Conservation (phyloP, 108 stramenopile genomes). For the Poteriospumella lacustris region DNA sequence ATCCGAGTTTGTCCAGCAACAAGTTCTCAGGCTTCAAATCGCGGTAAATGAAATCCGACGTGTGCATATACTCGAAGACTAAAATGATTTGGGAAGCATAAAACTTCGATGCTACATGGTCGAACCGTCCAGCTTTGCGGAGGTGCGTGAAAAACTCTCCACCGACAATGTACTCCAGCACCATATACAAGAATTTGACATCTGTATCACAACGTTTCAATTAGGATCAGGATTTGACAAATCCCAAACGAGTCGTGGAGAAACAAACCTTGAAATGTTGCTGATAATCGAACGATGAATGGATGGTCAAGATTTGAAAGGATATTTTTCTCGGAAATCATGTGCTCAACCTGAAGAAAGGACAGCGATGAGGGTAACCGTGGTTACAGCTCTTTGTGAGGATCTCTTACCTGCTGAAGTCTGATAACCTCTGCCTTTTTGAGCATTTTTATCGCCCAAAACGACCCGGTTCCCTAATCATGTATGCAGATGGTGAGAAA, state of each 20-base stretch:
- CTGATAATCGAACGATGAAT: slow-evolving; percentile 59
- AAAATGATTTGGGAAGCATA: slow-evolving; percentile 63
- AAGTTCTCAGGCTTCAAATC: slow-evolving; percentile 81
- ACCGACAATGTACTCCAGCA: slow-evolving; percentile 59
- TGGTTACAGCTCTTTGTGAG: background rate
- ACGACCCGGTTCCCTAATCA: slow-evolving; percentile 36
- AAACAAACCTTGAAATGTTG: slow-evolving; percentile 52
- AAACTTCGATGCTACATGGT: slow-evolving; percentile 42
- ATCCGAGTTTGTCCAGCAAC: slow-evolving; percentile 60
- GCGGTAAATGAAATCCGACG: slow-evolving; percentile 73
- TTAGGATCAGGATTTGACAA: background rate
- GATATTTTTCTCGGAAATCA: slow-evolving; percentile 68
- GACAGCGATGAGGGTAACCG: background rate
- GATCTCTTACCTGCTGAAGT: slow-evolving; percentile 47
- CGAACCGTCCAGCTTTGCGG: slow-evolving; percentile 55
- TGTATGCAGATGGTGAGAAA: background rate
- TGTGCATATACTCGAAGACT: slow-evolving; percentile 85
- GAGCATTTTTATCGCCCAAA: slow-evolving; percentile 72
- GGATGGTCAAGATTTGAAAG: slow-evolving; percentile 53
- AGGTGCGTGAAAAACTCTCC: slow-evolving; percentile 66
- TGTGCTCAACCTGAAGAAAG: slow-evolving; percentile 63
- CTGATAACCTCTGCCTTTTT: slow-evolving; percentile 66
- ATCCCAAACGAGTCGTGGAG: background rate
- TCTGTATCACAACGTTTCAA: background rate
- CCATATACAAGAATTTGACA: slow-evolving; percentile 52